Evolutionary conservation across 2,329 filamentous ascomycete species (phyloP).

Genomic region (Capronia epimyces): DNA sequence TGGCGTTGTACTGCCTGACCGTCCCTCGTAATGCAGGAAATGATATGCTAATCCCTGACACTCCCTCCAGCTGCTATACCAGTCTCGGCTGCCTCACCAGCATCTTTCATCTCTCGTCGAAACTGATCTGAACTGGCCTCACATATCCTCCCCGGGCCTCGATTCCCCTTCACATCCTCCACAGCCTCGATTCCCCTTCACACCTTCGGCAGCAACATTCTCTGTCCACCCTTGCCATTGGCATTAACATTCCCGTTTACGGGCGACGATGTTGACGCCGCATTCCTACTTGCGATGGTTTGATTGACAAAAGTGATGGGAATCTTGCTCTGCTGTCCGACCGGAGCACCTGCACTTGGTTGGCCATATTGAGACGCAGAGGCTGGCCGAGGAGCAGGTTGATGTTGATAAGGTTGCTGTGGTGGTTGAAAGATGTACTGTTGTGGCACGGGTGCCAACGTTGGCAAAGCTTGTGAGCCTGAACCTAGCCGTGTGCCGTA

Average conservation of each 20-base stretch:
- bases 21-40: too few relatives aligned
- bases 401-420: constrained; percentile 21
- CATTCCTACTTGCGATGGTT: constrained; percentile 19
- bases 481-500: constrained; percentile 6
- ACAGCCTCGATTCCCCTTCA: not conserved
- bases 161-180: too few relatives aligned
- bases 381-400: constrained; percentile 11
- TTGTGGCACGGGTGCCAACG: constrained; percentile 3
- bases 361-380: constrained; percentile 7
- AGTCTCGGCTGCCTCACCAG: too few relatives aligned
- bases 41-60: too few relatives aligned
- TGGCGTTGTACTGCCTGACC: too few relatives aligned
- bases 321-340: constrained; percentile 16
- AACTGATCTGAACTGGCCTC: too few relatives aligned
- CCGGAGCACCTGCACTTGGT: not conserved
- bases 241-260: constrained; percentile 1
- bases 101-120: too few relatives aligned
- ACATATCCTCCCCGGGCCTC: too few relatives aligned
- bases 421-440: constrained; percentile 23
- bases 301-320: constrained; percentile 24
- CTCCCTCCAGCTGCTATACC: too few relatives aligned
- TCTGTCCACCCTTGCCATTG: constrained; percentile 18
- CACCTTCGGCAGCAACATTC: constrained; percentile 18
- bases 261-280: constrained; percentile 6
- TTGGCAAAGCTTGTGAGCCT: not conserved